Evolutionary conservation across 2,329 filamentous ascomycete species (phyloP), one percentile per base, ranked within the genome.

Genomic region (Fusarium solani-melongenae): DNA sequence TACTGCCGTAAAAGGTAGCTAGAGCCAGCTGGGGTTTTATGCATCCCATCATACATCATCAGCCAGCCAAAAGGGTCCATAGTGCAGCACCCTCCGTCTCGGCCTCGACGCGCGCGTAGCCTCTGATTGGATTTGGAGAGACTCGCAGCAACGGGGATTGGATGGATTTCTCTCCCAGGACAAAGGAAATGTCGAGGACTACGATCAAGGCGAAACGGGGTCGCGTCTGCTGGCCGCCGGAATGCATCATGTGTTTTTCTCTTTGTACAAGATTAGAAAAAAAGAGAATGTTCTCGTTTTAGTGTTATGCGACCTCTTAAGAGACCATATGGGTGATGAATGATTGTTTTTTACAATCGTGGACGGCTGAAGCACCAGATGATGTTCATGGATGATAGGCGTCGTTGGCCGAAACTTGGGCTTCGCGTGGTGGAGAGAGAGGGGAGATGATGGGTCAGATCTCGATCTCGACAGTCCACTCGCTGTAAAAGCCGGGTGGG

Each of bases 391-490:
- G 49, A 53, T 58, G 56, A 66, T 72, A 59, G 39, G 24, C 27
- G 24, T 27, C 49, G 24, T 57, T 36, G 33, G 39, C 31, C 49
- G 55, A 62, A 59, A 71, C 69, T 58, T 67, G 63, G 63, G 63
- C 31, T 20, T 31, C 38, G 17, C 22, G 29, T 53, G 44, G 33
- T 67, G 66, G 69, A 67, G 61, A 49, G 70, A 33, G 61, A 61
- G 66, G 38, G 38, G 36, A 69, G 69, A 57, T 36, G 34, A 66
- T 72, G 44, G 57, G 46, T 34, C 31, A 73, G 70, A 73, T 73
- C 71, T 73, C 67, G 71, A 73, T 73, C 70, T 71, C 57, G 57
- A 55, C 27, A n/a, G 17, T 20, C 65, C 66, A 58, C 64, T 53
- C 64, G 29, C 15, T 34, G 39, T 49, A 41, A 53, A 56, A 61